A percentile compares a stretch with the other conserved stretches of the same genome.
phyloP scores from a whole-genome alignment of 2,329 filamentous ascomycete genomes.

The Pseudocercospora cruenta region DNA sequence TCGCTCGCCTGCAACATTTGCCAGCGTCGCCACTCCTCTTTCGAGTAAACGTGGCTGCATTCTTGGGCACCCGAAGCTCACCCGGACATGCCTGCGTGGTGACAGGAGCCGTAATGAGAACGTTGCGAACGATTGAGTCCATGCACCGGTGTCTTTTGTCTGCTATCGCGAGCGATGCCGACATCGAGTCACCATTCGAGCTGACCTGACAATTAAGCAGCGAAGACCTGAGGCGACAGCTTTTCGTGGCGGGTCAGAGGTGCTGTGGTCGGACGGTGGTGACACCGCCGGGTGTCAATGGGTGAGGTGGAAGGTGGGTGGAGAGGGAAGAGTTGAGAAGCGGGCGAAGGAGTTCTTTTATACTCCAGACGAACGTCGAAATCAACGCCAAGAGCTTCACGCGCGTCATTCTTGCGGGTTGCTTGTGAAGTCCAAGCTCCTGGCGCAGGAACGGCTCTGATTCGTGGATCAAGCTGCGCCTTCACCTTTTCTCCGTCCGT shows the following conservation, averaged over 20 bases:
- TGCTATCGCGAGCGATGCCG: background rate
- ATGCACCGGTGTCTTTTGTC: too few species aligned
- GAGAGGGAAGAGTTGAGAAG: background rate
- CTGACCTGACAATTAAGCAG: background rate
- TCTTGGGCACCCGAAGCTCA: slow-evolving; percentile 5
- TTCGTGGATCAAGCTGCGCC: too few species aligned
- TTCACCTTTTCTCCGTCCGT: too few species aligned
- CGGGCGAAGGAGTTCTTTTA: too few species aligned
- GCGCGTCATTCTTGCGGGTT: too few species aligned
- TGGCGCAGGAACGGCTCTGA: too few species aligned
- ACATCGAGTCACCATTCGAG: background rate
- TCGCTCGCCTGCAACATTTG: too few species aligned
- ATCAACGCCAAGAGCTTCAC: too few species aligned
- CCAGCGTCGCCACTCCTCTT: too few species aligned
- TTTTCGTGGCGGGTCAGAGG: background rate
- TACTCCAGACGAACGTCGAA: too few species aligned
- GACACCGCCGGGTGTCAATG: background rate
- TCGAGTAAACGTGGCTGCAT: background rate
- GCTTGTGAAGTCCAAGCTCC: too few species aligned
- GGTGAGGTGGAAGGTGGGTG: background rate
- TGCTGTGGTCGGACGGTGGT: background rate
- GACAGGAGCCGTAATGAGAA: slow-evolving; percentile 4
- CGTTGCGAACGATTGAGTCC: too few species aligned
- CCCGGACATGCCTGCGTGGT: slow-evolving; percentile 7
- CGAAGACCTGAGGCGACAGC: background rate